Base-by-base conservation (phyloP, 257 asterid species). In the Solanum ossicruentum region DNA sequence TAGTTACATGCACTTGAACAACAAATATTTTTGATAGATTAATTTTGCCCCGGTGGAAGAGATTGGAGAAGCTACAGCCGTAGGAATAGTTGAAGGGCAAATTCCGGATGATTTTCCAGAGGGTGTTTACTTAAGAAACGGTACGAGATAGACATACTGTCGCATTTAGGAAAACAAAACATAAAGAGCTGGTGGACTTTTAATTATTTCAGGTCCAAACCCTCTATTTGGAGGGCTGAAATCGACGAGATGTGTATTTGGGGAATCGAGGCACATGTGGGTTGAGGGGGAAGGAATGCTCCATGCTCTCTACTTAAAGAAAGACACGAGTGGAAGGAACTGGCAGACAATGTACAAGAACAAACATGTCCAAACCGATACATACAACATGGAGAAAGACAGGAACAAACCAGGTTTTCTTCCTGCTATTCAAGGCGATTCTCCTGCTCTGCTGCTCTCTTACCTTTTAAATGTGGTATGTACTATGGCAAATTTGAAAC, bases 41-140 rank as follows among this genome's bases (percentile, higher is more conserved):
- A 93, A 93, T 67, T 93, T 91, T 88, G 94, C 90, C 69, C 95
- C 97, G 2, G 95, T 92, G 1, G 94, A 91, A 86, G 95, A 91
- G 90, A 84, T 88, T 8, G 93, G 85, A 26, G 89, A 86, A 83
- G 87, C 90, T 2, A 78, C 87, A 28, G 3, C 5, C 17, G 88
- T 87, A 56, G 58, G 80, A 8, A 85, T 70, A 26, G 43, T 91
- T 32, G 83, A 89, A 20, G 96, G 95, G 3, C 72, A 26, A 0
- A 90, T 93, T 70, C 94, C 96, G 0, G 9, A 88, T 78, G 92
- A 89, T 87, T 93, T 93, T 85, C 94, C 95, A 1, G 89, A 83
- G 43, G 97, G 97, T 0, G 92, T 88, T 80, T 92, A 93, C 86
- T 77, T 93, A 60, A 88, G 96, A 91, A 92, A 93, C 39, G 96